A percentile compares a stretch with the other conserved stretches of the same genome.
Evolutionary conservation across 1,139 yeast species (phyloP).

Genomic region (Blastobotrys petasosporus): DNA sequence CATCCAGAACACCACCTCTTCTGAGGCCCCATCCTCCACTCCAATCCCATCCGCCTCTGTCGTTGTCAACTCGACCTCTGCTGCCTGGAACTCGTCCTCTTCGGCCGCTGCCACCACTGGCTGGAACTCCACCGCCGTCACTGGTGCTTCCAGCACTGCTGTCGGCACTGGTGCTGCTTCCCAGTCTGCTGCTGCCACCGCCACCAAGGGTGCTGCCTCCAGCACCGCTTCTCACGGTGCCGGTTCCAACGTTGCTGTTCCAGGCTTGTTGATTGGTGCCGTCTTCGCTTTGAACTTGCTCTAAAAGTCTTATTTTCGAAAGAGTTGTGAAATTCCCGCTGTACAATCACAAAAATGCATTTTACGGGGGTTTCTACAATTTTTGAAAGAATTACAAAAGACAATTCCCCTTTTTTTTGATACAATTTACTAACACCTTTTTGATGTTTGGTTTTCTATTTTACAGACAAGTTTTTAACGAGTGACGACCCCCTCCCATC

Average conservation of each 20-base stretch:
- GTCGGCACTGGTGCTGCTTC: conserved; percentile 6
- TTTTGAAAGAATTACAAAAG: conserved; percentile 2
- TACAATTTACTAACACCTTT: background rate
- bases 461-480: too few relatives aligned
- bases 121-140: too few relatives aligned
- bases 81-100: background rate
- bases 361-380: background rate
- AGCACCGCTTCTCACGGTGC: conserved; percentile 6
- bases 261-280: conserved; percentile 10
- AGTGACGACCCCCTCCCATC: background rate
- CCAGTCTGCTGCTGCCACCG: conserved; percentile 1
- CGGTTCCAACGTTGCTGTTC: conserved; percentile 7
- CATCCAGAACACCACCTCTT: conserved; percentile 4
- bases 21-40: conserved; percentile 1
- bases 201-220: conserved; percentile 1
- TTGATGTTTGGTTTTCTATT: background rate
- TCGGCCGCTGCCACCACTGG: conserved; percentile 3
- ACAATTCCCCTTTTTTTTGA: background rate
- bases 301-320: conserved; percentile 1
- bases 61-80: conserved; percentile 5
- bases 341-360: too few relatives aligned
- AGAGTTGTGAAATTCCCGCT: background rate
- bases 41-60: conserved; percentile 1
- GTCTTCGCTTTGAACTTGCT: conserved; percentile 10
- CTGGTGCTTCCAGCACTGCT: conserved; percentile 7